Conservation (phyloP, 306 rosid genomes). For the Crataegus laevigata region DNA sequence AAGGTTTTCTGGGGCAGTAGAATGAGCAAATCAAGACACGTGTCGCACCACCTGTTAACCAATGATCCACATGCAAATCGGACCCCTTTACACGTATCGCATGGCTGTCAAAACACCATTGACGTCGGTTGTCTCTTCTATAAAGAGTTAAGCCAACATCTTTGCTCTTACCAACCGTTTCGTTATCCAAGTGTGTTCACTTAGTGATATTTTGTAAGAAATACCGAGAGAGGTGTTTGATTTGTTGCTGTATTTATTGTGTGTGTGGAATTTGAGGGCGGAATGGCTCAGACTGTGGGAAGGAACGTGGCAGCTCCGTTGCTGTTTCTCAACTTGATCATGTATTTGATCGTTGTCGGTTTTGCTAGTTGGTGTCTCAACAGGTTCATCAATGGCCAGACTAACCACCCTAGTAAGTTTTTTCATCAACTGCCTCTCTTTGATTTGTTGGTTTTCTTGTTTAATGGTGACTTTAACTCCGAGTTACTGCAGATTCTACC, state of each 20-base stretch:
- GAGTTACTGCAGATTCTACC: neutral
- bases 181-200: neutral
- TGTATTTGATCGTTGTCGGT: conserved; percentile 74
- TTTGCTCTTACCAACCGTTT: neutral
- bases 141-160: conserved; percentile 8
- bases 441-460: neutral
- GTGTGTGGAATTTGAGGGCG: neutral
- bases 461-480: neutral
- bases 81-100: conserved; percentile 45
- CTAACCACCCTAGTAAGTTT: conserved; percentile 68
- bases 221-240: neutral
- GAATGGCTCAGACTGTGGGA: conserved; percentile 70
- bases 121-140: conserved; percentile 4
- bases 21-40: conserved; percentile 33
- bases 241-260: neutral
- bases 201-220: neutral
- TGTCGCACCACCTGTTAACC: conserved; percentile 66
- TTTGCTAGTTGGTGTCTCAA: conserved; percentile 87
- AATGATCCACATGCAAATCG: conserved; percentile 34
- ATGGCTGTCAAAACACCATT: neutral
- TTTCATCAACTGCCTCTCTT: neutral
- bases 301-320: conserved; percentile 73
- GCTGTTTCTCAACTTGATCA: conserved; percentile 74
- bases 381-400: conserved; percentile 77
- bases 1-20: neutral